These are phyloP conservation scores for Podospora sp. DNA, from an alignment of 495 filamentous ascomycete genomes.

Conservation along the genomic window DNA sequence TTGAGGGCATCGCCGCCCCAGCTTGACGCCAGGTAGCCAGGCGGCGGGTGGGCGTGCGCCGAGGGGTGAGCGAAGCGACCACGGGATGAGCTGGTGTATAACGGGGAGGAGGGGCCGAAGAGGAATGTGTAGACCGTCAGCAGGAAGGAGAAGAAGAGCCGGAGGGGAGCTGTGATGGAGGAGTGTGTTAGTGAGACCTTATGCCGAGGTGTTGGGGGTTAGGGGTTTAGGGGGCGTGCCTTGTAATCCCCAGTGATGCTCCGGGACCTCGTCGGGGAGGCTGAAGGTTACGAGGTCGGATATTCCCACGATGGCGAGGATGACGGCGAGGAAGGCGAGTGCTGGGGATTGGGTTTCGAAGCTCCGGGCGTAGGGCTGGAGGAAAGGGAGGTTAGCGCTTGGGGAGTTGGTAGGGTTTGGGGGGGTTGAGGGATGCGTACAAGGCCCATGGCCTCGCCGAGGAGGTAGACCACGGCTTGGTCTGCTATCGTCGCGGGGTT, in stretches of 20 bases:
- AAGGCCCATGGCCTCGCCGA: slow-evolving; percentile 80
- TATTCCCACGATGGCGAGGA: slow-evolving; percentile 67
- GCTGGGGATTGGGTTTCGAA: slow-evolving; percentile 66
- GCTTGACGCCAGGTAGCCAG: slow-evolving; percentile 33
- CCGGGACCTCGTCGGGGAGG: slow-evolving; percentile 67
- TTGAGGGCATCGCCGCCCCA: slow-evolving; percentile 64
- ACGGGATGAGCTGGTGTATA: slow-evolving; percentile 25
- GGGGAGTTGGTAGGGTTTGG: not conserved
- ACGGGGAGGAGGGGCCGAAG: slow-evolving; percentile 44
- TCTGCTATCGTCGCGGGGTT: slow-evolving; percentile 70
- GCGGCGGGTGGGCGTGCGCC: slow-evolving; percentile 20
- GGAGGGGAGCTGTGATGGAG: slow-evolving; percentile 55
- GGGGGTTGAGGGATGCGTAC: slow-evolving; percentile 46
- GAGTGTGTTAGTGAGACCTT: not conserved
- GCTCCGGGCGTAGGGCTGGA: slow-evolving; percentile 50
- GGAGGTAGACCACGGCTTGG: slow-evolving; percentile 77
- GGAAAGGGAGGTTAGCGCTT: not conserved
- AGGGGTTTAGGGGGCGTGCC: slow-evolving; percentile 23
- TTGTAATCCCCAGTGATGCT: slow-evolving; percentile 70
- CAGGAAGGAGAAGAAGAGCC: slow-evolving; percentile 65
- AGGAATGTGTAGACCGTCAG: slow-evolving; percentile 72
- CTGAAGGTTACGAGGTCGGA: slow-evolving; percentile 74
- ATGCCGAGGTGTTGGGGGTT: slow-evolving; percentile 16
- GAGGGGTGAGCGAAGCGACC: slow-evolving; percentile 32
- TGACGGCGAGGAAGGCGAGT: slow-evolving; percentile 69